Evolutionary conservation across 352 stramenopile species (phyloP), one percentile per base, ranked within the genome.

Genomic region (Elongisporangium undulatum): DNA sequence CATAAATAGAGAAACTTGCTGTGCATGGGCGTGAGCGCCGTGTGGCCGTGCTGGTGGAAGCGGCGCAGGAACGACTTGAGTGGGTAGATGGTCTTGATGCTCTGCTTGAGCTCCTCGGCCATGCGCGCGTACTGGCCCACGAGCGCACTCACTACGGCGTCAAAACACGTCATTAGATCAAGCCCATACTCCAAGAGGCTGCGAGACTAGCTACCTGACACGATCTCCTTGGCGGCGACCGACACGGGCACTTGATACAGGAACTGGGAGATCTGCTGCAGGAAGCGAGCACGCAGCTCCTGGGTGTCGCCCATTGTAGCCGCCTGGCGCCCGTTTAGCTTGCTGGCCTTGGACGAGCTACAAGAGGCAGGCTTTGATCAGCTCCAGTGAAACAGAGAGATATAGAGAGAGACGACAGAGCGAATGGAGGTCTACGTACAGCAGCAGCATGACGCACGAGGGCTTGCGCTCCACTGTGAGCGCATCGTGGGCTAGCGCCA

Each of bases 1-100:
- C 84, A 94, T 63, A 92, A 79, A 73, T 90, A 88, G 49, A 91
- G 79, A 63, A 92, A 92, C 17, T 82, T 69, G 12, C 61, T 76
- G 59, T 94, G 86, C 20, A 92, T 51, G 20, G 82, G 76, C 38
- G 82, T 93, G 52, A 95, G 61, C 55, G 67, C 61, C 19, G 65
- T 73, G 61, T 87, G 58, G 48, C 72, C 75, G 48, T 90, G 74
- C 55, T 77, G 57, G 63, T 85, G 66, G 59, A 90, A 85, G 61
- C 80, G 78, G 5, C 53, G 69, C 22, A 95, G 64, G 51, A 95
- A 78, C 63, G 67, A 77, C 61, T 81, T 77, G 51, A 95, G 77
- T 22, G 85, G 82, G 58, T 82, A 89, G 51, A 94, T 65, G 10
- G 79, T 63, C 63, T 79, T 82, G 62, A 92, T 71, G 38, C 72